Base-by-base conservation (phyloP, 1,284 basidiomycete species). In the Meira miltonrushii region DNA sequence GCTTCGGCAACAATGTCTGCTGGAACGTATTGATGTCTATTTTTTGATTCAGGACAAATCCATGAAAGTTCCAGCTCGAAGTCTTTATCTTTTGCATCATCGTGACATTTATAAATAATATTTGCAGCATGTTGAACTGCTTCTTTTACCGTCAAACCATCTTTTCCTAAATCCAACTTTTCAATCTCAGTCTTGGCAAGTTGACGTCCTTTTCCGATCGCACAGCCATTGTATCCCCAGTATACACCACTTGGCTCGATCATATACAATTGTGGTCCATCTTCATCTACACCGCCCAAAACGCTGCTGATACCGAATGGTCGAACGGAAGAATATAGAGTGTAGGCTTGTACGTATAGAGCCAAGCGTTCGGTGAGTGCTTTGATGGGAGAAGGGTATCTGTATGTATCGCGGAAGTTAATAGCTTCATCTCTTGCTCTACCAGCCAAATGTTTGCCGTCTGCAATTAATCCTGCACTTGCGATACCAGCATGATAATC, bases 41-140 rank as follows among this genome's bases (percentile, higher is more conserved):
- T 80, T 50, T 86, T 86, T 21, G 89, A 90, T 80, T 95, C 91
- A 28, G 86, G 84, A 33, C 92, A 86, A 61, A 97, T 86, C 95
- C 95, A 99, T 40, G 92, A 90, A 83, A 99, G 85, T 80, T 99
- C 95, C 23, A 99, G 84, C 79, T 98, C 95, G 71, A 99, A 98
- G 56, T 92, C 89, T 78, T 95, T 95, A 81, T 98, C 94, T 79
- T 97, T 96, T 59, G 89, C 81, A 66, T 98, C 95, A 67, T 98
- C 94, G 77, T 99, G 95, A 13, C 95, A 92, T 58, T 93, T 85
- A 81, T 97, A 92, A 78, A 98, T 94, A 78, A 78, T 76, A 55
- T 72, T 71, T 6, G 75, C 74, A 1, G 73, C 75, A 51, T 71
- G 69, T 10, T 77, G 61, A 10, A 77, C 69, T n/a, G 72, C 75